These are phyloP conservation scores for Mucor indicus DNA, from an alignment of 371 early-diverging fungal genomes.

Conservation along the genomic window DNA sequence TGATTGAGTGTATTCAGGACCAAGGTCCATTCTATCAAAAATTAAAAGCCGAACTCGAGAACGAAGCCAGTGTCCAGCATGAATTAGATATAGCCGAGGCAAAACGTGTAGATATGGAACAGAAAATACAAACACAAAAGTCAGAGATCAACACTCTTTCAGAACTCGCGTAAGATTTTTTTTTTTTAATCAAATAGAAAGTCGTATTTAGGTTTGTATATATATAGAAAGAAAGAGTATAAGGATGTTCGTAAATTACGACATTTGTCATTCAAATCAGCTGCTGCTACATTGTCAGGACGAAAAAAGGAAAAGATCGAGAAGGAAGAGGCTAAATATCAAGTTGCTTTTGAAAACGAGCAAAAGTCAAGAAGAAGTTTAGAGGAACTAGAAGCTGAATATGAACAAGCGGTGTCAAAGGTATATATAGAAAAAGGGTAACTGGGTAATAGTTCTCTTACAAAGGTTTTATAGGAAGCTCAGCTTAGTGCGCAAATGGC, in stretches of 20 bases:
- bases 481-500: conserved; percentile 8
- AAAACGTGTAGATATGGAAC: neutral
- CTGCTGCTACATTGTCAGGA: conserved; percentile 38
- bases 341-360: conserved; percentile 41
- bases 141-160: conserved; percentile 10
- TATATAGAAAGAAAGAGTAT: conserved; percentile 35
- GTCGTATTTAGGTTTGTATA: neutral
- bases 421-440: neutral
- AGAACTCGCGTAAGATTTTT: conserved; percentile 17
- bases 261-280: conserved; percentile 36
- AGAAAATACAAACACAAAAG: conserved; percentile 1
- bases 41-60: conserved; percentile 2
- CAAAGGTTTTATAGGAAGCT: conserved; percentile 1
- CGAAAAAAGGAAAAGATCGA: conserved; percentile 35
- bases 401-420: neutral
- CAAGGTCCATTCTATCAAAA: conserved; percentile 13
- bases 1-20: conserved; percentile 19
- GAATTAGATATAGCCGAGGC: neutral
- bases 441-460: neutral
- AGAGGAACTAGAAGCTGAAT: conserved; percentile 10
- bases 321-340: conserved; percentile 38
- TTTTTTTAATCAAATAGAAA: neutral
- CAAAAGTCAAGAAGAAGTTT: conserved; percentile 31
- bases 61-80: neutral
- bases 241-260: conserved; percentile 33